These are phyloP conservation scores for Rutidosis leptorrhynchoides DNA, from an alignment of 129 eudicot species.

Conservation along the genomic window DNA sequence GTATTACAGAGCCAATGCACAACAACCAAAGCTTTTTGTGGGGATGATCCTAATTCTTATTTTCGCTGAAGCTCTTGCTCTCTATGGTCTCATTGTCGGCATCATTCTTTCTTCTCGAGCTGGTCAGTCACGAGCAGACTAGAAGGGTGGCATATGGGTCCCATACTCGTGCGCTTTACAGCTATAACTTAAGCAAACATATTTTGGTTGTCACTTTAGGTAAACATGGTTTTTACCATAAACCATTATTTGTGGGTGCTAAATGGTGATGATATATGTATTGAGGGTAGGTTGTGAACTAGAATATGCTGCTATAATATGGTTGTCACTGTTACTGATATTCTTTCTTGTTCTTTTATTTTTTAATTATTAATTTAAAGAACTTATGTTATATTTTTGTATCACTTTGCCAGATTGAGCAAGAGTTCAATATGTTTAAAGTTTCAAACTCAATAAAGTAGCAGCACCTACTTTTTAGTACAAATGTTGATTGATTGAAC, in stretches of 20 bases:
- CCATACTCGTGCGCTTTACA: slow-evolving; percentile 3
- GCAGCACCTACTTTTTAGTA: neutral
- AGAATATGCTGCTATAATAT: slow-evolving; percentile 36
- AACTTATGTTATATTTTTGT: neutral
- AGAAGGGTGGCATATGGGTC: slow-evolving; percentile 15
- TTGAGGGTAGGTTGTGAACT: slow-evolving; percentile 31
- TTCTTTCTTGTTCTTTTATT: slow-evolving; percentile 14
- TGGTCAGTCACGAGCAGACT: slow-evolving; percentile 91
- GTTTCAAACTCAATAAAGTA: neutral
- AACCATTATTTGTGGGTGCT: slow-evolving; percentile 27
- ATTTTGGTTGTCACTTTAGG: slow-evolving; percentile 20
- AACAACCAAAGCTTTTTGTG: slow-evolving; percentile 79
- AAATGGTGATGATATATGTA: slow-evolving; percentile 30
- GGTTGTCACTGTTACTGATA: slow-evolving; percentile 21
- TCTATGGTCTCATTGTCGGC: slow-evolving; percentile 81
- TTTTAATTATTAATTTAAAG: neutral
- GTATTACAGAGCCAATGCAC: slow-evolving; percentile 71
- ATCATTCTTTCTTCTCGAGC: slow-evolving; percentile 89
- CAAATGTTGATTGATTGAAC: too few relatives aligned
- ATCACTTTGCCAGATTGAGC: slow-evolving; percentile 4
- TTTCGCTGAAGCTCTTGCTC: slow-evolving; percentile 82
- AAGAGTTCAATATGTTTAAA: neutral
- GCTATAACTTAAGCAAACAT: slow-evolving; percentile 22
- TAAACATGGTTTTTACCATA: slow-evolving; percentile 16
- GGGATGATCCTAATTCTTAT: slow-evolving; percentile 87